A percentile compares a stretch with the other conserved stretches of the same genome.
phyloP scores from a whole-genome alignment of 225 moss, liverwort and hornwort species.

The Lunularia cruciata region DNA sequence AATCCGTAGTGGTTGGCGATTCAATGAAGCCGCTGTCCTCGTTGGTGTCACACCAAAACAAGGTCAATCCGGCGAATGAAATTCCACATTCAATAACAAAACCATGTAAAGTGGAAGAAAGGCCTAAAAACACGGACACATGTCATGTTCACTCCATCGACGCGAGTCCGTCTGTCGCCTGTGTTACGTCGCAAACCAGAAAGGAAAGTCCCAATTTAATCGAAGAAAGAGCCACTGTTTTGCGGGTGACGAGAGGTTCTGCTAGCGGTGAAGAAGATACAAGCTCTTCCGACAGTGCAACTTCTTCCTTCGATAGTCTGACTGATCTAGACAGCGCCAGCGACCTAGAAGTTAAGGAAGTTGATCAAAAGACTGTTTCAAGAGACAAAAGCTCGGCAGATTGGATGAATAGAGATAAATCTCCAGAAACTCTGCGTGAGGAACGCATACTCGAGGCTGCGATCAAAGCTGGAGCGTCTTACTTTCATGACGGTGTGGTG shows the following conservation, averaged over 20 bases:
- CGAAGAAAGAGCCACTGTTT: neutral
- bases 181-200: neutral
- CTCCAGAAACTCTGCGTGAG: constrained; percentile 14
- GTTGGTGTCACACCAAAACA: neutral
- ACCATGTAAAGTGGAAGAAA: constrained; percentile 7
- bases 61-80: neutral
- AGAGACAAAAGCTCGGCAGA: neutral
- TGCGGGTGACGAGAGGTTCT: constrained; percentile 1
- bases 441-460: constrained; percentile 25
- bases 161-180: neutral
- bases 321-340: constrained; percentile 4
- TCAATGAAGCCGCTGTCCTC: neutral
- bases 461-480: constrained; percentile 35
- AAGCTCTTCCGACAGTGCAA: neutral
- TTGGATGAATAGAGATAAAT: constrained; percentile 1
- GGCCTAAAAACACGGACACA: neutral
- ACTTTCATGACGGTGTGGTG: constrained; percentile 40
- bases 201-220: neutral
- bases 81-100: neutral
- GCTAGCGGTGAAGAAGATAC: neutral
- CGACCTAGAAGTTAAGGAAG: neutral
- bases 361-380: neutral
- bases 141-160: constrained; percentile 4
- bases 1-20: neutral
- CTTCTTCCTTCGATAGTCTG: constrained; percentile 1